phyloP scores from a whole-genome alignment of 495 filamentous ascomycete species.

The Zalerion maritima region DNA sequence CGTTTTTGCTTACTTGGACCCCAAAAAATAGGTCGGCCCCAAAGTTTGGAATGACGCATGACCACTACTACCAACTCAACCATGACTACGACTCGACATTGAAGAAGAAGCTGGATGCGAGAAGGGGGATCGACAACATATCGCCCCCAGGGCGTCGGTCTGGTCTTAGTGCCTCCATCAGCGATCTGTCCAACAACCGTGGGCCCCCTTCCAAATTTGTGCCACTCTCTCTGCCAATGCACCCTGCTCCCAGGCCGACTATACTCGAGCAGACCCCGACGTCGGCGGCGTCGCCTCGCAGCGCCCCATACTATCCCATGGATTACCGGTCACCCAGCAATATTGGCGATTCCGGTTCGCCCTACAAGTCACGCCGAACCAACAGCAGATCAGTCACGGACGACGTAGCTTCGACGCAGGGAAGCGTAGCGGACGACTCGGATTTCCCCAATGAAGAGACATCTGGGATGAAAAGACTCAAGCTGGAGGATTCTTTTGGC shows the following conservation, averaged over 20 bases:
- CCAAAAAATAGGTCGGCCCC: conserved; percentile 13
- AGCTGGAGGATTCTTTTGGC: conserved; percentile 41
- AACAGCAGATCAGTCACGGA: conserved; percentile 28
- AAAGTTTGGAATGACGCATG: conserved; percentile 28
- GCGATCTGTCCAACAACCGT: conserved; percentile 25
- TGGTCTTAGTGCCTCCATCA: conserved; percentile 38
- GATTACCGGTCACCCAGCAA: conserved; percentile 39
- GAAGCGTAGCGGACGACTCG: conserved; percentile 39
- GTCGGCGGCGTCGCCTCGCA: conserved; percentile 35
- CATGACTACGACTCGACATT: conserved; percentile 66
- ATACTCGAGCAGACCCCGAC: conserved; percentile 30
- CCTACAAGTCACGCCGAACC: conserved; percentile 41
- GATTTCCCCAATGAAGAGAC: conserved; percentile 58
- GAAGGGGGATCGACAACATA: conserved; percentile 39
- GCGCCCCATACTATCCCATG: conserved; percentile 25
- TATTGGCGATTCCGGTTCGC: conserved; percentile 31
- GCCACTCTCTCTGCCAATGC: conserved; percentile 35
- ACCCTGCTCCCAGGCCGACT: conserved; percentile 27
- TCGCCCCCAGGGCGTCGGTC: conserved; percentile 40
- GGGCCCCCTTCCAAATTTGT: conserved; percentile 33
- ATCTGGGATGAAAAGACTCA: conserved; percentile 38
- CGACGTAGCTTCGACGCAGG: conserved; percentile 24
- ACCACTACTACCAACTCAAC: conserved; percentile 39
- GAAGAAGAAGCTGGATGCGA: conserved; percentile 57
- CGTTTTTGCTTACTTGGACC: conserved; percentile 1